These are phyloP conservation scores for Diacronema lutheri DNA, from an alignment of 78 protist species.

Conservation along the genomic window DNA sequence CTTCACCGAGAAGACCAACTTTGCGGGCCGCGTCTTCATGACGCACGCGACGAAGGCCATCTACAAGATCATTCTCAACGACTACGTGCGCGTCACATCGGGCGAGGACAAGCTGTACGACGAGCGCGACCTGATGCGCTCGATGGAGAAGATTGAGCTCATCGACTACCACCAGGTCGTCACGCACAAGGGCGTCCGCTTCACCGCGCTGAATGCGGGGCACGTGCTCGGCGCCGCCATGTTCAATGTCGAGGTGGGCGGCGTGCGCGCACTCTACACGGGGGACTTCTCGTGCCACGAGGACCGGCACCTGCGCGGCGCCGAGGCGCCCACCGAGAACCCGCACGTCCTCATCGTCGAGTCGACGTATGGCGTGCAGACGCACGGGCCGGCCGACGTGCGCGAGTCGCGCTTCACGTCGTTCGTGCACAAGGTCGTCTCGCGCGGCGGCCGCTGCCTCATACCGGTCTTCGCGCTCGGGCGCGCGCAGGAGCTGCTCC, in stretches of 20 bases:
- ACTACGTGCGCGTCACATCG: conserved; percentile 62
- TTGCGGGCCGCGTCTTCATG: conserved; percentile 91
- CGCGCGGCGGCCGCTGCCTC: conserved; percentile 86
- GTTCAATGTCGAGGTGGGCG: conserved; percentile 89
- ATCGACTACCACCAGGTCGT: conserved; percentile 77
- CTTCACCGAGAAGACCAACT: conserved; percentile 72
- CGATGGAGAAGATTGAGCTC: conserved; percentile 60
- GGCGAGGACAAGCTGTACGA: conserved; percentile 59
- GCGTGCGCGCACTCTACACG: conserved; percentile 85
- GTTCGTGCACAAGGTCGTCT: conserved; percentile 50
- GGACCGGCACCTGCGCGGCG: conserved; percentile 94
- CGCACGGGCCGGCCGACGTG: conserved; percentile 78
- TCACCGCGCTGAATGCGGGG: conserved; percentile 84
- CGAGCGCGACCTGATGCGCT: conserved; percentile 58
- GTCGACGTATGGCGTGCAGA: conserved; percentile 87
- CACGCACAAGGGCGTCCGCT: conserved; percentile 60
- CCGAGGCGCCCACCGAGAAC: conserved; percentile 80
- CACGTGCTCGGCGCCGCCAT: conserved; percentile 97
- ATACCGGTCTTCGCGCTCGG: conserved; percentile 96
- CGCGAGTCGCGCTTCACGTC: conserved; percentile 83
- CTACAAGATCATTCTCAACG: conserved; percentile 72
- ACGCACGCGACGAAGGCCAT: conserved; percentile 93
- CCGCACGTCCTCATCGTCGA: conserved; percentile 92
- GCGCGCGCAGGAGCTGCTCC: conserved; percentile 93
- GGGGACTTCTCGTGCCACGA: conserved; percentile 92